A percentile compares a stretch with the other conserved stretches of the same genome.
These are phyloP conservation scores for Psidium guajava DNA, from an alignment of 345 rosid genomes.

Conservation along the genomic window DNA sequence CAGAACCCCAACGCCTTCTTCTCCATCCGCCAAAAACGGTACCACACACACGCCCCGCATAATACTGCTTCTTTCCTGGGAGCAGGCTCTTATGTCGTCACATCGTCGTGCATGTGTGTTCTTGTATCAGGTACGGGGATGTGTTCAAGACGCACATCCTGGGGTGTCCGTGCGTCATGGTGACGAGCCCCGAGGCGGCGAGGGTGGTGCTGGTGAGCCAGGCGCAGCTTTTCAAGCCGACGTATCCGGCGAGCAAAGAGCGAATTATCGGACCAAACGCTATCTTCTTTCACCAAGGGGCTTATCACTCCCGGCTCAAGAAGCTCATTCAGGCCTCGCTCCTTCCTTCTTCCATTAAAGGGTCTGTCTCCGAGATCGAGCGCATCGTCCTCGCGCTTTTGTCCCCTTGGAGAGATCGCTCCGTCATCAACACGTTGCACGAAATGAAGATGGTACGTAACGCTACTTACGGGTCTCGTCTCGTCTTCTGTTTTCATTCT, in stretches of 20 bases:
- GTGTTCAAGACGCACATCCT: slow-evolving; percentile 83
- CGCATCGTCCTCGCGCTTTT: slow-evolving; percentile 43
- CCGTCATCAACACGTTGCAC: slow-evolving; percentile 59
- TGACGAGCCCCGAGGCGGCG: slow-evolving; percentile 83
- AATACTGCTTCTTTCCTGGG: background rate
- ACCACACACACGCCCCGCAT: background rate
- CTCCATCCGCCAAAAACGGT: slow-evolving; percentile 62
- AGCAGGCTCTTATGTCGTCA: background rate
- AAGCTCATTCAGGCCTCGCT: slow-evolving; percentile 65
- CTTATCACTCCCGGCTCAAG: slow-evolving; percentile 61
- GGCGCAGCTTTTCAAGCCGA: slow-evolving; percentile 79
- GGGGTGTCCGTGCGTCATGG: slow-evolving; percentile 98
- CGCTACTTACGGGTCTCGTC: background rate
- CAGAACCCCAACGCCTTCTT: slow-evolving; percentile 81
- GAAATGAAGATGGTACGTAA: slow-evolving; percentile 79
- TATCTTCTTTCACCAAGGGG: slow-evolving; percentile 79
- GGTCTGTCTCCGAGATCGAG: slow-evolving; percentile 61
- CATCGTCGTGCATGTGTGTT: background rate
- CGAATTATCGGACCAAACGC: slow-evolving; percentile 82
- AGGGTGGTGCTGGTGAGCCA: slow-evolving; percentile 51
- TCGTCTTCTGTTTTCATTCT: background rate
- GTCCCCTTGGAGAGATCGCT: slow-evolving; percentile 37
- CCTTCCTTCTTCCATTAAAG: slow-evolving; percentile 57
- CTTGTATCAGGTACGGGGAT: slow-evolving; percentile 49
- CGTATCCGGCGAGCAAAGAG: slow-evolving; percentile 89